Evolutionary conservation across 1,139 yeast species (phyloP), one percentile per base, ranked within the genome.

Genomic region (Pichia sp.): DNA sequence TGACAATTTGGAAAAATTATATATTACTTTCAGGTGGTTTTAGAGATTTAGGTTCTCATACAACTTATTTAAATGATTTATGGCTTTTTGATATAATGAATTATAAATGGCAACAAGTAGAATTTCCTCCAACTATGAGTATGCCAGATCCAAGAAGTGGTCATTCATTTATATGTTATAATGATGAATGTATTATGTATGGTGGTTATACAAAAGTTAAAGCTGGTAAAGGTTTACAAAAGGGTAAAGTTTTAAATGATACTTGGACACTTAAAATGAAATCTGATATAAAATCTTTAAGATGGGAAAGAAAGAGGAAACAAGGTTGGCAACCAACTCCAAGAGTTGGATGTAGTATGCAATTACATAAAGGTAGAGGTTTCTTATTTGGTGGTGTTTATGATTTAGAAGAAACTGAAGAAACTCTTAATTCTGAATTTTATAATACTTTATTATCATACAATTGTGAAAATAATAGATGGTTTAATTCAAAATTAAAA

Each of bases 131-230:
- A 2, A 84, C 83, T 48, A 90, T 86, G 58, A 75, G 83, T 3
- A 67, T 81, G 35, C 97, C 98, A 0, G 97, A 90, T 61, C 83
- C 97, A 0, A 75, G 98, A 56, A 86, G 96, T 0, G 98, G 98
- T 1, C 97, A 92, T 64, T 86, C 96, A 0, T 74, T 90, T 46
- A 73, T 92, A 43, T 86, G 97, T 1, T 45, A 41, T 29, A 77
- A 80, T 49, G 96, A 87, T 35, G 97, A 97, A 42, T 92, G 89
- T 1, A 76, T 88, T 1, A 58, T 90, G 3, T 87, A 86, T 75
- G 98, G 98, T 54, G 98, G 98, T 7, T 92, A 92, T 63, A 82
- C 95, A 60, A 92, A 89, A 68, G 89, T 89, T 34, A 92, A 90
- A 64, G 95, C 96, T 4, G 81, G 85, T 40, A 87, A 86, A 63